phyloP scores from a whole-genome alignment of 139 green algal genomes.

The Chlamydomonas schloesseri region DNA sequence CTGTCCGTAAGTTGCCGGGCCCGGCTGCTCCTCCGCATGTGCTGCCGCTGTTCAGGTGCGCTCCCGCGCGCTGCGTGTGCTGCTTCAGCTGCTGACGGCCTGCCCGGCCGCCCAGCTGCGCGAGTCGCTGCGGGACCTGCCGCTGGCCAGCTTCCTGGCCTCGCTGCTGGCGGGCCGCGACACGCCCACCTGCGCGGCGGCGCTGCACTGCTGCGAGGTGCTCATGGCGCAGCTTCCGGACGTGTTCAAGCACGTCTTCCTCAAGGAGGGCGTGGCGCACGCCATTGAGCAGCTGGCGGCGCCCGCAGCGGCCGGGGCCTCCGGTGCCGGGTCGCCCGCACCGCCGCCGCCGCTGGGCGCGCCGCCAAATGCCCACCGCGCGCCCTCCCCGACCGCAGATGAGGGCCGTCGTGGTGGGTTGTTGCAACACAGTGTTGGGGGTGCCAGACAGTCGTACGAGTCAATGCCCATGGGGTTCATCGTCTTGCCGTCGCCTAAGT shows the following conservation, averaged over 20 bases:
- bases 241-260: constrained; percentile 80
- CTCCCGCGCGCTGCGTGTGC: constrained; percentile 72
- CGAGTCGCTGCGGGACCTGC: constrained; percentile 73
- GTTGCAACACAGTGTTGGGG: not conserved
- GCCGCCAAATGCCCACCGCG: not conserved
- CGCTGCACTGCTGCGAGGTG: constrained; percentile 70
- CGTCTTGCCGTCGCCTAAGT: not conserved
- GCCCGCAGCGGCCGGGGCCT: not conserved
- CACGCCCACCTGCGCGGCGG: constrained; percentile 45
- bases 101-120: constrained; percentile 66
- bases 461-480: not conserved
- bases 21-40: no score
- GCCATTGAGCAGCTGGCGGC: constrained; percentile 85
- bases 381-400: not conserved
- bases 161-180: constrained; percentile 83
- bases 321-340: not conserved
- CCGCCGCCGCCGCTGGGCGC: constrained; percentile 5
- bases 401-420: not conserved
- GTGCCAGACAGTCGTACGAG: no score
- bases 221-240: constrained; percentile 92
- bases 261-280: constrained; percentile 95
- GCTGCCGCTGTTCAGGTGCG: constrained; percentile 67
- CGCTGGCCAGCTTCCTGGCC: constrained; percentile 87
- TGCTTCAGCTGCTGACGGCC: constrained; percentile 83
- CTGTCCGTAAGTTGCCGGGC: no score